These are phyloP conservation scores for Cyclotella kingstonii DNA, from an alignment of 108 stramenopile species.

Conservation along the genomic window DNA sequence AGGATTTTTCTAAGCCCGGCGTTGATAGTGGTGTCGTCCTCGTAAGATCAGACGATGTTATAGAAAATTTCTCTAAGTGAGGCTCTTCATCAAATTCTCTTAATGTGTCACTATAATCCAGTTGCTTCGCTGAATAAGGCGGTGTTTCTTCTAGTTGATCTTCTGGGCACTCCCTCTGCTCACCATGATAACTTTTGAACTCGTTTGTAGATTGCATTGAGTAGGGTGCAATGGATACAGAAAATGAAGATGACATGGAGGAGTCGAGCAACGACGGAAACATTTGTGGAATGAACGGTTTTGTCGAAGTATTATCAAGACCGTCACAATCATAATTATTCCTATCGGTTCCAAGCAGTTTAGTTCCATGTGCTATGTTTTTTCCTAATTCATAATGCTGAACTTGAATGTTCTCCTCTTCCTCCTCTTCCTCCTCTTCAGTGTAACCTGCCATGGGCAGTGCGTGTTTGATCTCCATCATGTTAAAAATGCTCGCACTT, in stretches of 20 bases:
- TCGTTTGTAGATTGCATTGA: background rate
- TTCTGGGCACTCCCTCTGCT: constrained; percentile 3
- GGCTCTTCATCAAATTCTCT: background rate
- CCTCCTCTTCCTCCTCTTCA: background rate
- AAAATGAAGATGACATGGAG: constrained; percentile 13
- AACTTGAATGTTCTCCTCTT: constrained; percentile 3
- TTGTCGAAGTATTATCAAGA: background rate
- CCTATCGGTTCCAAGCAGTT: background rate
- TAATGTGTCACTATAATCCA: background rate
- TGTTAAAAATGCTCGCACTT: background rate
- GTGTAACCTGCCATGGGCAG: constrained; percentile 8
- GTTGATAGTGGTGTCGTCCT: background rate
- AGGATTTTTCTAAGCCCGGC: too few relatives aligned
- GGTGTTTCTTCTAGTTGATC: constrained; percentile 15
- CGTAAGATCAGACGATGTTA: background rate
- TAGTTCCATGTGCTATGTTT: background rate
- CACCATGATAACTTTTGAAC: background rate
- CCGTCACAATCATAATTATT: background rate
- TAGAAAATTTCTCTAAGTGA: background rate
- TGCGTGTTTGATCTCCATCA: constrained; percentile 20
- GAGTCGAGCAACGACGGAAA: constrained; percentile 17
- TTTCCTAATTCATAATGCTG: constrained; percentile 9
- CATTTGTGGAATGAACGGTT: background rate
- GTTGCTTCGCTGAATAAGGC: background rate
- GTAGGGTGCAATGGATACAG: constrained; percentile 1